Evolutionary conservation across 177 flowering plant genomes (phyloP).

Genomic region (Tripterygium wilfordii): DNA sequence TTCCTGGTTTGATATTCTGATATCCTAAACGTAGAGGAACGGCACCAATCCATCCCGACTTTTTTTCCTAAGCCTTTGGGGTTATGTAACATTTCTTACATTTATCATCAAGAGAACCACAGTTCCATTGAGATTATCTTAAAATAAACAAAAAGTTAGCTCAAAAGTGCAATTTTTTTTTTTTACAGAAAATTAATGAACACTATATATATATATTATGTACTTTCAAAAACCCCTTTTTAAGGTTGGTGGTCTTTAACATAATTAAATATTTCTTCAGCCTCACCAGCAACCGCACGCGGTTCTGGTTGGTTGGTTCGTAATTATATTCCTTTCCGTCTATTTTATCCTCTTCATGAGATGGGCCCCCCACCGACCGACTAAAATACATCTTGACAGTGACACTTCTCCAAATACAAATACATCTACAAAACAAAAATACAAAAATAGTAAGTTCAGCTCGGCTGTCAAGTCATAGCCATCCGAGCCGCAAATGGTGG

Average conservation of each 20-base stretch:
- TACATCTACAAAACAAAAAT: not conserved
- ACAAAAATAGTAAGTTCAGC: not conserved
- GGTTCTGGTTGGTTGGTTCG: conserved; percentile 39
- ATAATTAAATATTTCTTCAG: conserved; percentile 7
- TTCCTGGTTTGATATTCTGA: too few species aligned
- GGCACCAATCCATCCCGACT: too few species aligned
- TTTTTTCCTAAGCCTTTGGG: too few species aligned
- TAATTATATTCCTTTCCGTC: conserved; percentile 7
- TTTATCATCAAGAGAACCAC: too few species aligned
- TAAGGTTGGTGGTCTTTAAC: conserved; percentile 13
- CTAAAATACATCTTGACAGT: conserved; percentile 24
- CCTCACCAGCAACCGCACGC: conserved; percentile 29
- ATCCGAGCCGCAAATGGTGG: conserved; percentile 6
- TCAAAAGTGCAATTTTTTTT: conserved; percentile 1
- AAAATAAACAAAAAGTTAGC: too few species aligned
- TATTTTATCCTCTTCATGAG: not conserved
- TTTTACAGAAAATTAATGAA: too few species aligned
- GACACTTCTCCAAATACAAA: conserved; percentile 48
- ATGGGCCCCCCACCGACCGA: conserved; percentile 48
- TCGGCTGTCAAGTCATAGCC: conserved; percentile 6
- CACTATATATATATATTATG: not conserved
- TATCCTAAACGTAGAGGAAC: too few species aligned
- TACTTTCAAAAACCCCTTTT: not conserved
- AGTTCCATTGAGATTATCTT: too few species aligned
- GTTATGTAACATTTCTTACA: too few species aligned